These are phyloP conservation scores for Pyrenochaeta sp. DNA, from an alignment of 2,329 filamentous ascomycete genomes.

Conservation along the genomic window DNA sequence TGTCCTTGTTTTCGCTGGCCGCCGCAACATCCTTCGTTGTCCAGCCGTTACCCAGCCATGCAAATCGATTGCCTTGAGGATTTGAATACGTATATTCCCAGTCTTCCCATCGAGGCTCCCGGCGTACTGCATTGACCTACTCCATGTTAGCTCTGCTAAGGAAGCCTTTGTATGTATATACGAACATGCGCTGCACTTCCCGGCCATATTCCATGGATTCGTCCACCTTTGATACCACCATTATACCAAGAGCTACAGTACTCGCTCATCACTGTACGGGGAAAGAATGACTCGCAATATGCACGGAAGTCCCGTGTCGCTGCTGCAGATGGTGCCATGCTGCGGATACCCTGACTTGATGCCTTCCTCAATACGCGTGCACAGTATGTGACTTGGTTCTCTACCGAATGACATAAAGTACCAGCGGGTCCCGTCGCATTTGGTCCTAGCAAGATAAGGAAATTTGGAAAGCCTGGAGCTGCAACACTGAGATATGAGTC, in stretches of 20 bases:
- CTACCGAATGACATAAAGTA: constrained; percentile 70
- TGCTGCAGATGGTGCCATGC: constrained; percentile 62
- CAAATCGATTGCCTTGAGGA: constrained; percentile 58
- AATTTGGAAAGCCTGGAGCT: constrained; percentile 40
- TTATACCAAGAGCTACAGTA: constrained; percentile 76
- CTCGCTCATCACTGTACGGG: constrained; percentile 61
- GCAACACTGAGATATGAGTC: constrained; percentile 38
- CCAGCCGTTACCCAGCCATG: constrained; percentile 72
- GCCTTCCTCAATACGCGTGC: constrained; percentile 72
- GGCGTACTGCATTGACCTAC: constrained; percentile 65
- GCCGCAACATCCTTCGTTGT: constrained; percentile 61
- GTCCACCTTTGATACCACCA: constrained; percentile 62
- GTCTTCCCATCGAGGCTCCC: constrained; percentile 64
- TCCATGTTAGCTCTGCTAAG: not conserved
- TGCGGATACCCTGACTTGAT: constrained; percentile 68
- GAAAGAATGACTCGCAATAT: constrained; percentile 61
- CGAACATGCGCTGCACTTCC: constrained; percentile 59
- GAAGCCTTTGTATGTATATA: not conserved
- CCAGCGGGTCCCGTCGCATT: constrained; percentile 67
- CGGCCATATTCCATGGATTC: constrained; percentile 73
- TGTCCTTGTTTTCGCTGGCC: constrained; percentile 43
- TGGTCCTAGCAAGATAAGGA: constrained; percentile 64
- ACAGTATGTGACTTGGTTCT: constrained; percentile 70
- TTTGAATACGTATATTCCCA: constrained; percentile 60
- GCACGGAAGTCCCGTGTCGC: constrained; percentile 69